phyloP scores from a whole-genome alignment of 140 eudicot species.

The Anethum foeniculum region DNA sequence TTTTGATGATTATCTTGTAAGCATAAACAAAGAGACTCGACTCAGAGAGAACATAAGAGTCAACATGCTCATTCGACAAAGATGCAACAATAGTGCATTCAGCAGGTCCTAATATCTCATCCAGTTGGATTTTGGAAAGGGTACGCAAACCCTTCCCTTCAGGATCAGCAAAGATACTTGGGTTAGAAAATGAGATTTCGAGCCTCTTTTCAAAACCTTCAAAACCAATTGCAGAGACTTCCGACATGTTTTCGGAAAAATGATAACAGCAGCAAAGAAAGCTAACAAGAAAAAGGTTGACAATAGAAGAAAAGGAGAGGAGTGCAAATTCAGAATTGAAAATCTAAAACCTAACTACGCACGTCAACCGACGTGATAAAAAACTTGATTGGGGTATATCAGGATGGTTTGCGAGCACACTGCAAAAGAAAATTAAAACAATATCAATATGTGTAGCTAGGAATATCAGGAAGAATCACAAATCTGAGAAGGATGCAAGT shows the following conservation, averaged over 20 bases:
- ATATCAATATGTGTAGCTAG: background rate
- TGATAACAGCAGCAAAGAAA: conserved; percentile 14
- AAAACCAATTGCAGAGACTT: conserved; percentile 80
- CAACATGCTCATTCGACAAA: conserved; percentile 50
- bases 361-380: conserved; percentile 44
- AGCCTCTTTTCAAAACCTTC: conserved; percentile 95
- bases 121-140: conserved; percentile 60
- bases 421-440: conserved; percentile 27
- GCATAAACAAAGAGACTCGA: conserved; percentile 76
- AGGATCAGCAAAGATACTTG: conserved; percentile 75
- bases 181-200: conserved; percentile 65
- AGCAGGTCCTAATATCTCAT: conserved; percentile 68
- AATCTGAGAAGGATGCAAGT: background rate
- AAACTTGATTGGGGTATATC: conserved; percentile 26
- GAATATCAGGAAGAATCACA: background rate
- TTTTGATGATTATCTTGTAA: conserved; percentile 76
- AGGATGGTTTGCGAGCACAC: conserved; percentile 97
- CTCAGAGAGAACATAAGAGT: conserved; percentile 86
- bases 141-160: conserved; percentile 73
- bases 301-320: conserved; percentile 53
- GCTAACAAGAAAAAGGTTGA: conserved; percentile 22
- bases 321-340: conserved; percentile 17
- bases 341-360: conserved; percentile 30
- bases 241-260: conserved; percentile 21
- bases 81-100: conserved; percentile 90